Conservation (phyloP, 202 grass and related monocot genomes). For the Schoenoplectus tabernaemontani region DNA sequence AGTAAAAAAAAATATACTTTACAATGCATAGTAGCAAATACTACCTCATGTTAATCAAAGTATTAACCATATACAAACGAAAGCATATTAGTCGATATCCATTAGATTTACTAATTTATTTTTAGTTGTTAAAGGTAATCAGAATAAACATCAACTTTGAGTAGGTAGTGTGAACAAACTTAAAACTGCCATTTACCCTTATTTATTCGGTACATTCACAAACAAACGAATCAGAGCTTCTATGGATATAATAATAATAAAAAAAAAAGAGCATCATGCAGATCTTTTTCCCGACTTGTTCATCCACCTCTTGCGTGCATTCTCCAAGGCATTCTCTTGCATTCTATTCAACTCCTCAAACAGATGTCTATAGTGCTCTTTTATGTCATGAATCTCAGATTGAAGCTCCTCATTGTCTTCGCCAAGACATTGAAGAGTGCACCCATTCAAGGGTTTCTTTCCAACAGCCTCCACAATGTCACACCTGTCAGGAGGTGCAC, state of each 20-base stretch:
- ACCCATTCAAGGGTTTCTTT: constrained; percentile 31
- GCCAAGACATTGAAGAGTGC: constrained; percentile 26
- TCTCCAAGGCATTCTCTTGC: constrained; percentile 48
- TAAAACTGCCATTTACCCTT: not conserved
- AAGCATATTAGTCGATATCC: not conserved
- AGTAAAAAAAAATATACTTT: not conserved
- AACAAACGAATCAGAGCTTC: not conserved
- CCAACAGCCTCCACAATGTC: constrained; percentile 26
- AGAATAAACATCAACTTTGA: not conserved
- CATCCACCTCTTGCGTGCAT: constrained; percentile 43
- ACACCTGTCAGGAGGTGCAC: constrained; percentile 25
- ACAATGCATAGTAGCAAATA: no score
- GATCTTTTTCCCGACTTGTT: not conserved
- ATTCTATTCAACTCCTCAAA: constrained; percentile 63
- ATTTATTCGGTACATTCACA: not conserved
- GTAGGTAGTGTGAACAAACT: not conserved
- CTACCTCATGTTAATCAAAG: no score
- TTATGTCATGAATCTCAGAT: constrained; percentile 58
- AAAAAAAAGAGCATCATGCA: not conserved
- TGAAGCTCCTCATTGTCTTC: constrained; percentile 36
- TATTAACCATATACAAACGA: not conserved
- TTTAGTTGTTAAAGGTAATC: not conserved
- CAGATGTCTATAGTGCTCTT: constrained; percentile 48
- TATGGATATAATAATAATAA: not conserved
- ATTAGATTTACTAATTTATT: not conserved